Evolutionary conservation across 371 early-diverging fungal species (phyloP), one percentile per base, ranked within the genome.

Genomic region (Scutellospora calospora): DNA sequence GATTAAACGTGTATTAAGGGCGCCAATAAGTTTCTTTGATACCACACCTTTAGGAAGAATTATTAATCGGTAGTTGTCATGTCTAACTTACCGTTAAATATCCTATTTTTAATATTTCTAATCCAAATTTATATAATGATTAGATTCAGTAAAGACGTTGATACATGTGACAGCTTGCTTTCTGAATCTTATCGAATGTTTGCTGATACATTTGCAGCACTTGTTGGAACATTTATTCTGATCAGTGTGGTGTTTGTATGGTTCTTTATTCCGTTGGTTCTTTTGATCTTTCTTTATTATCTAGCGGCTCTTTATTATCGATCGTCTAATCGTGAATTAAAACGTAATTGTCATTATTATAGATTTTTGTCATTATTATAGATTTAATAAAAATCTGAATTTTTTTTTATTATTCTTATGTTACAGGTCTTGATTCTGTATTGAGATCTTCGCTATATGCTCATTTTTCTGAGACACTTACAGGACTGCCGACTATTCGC

Each of bases 11-110:
- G 87, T 94, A 18, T 82, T 94, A 71, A 88, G 87, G 9, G 93
- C 94, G 1, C 89, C 89, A 33, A 87, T 95, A 31, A 88, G 92
- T 18, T 97, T 96, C 87, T 96, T 96, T 82, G 97, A 97, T 66
- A 91, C 87, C n/a, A 98, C 97, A 18, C 98, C 98, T 6, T 83
- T 97, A 25, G 74, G 74, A 38, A 89, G 96, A 73, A 73, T 73
- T 29, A 73, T 73, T 20, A 73, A 54, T 83, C n/a, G 51, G 51
- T 73, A 54, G 25, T 73, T 29, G 27, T 5, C 52, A 8, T 41
- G 16, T 66, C n/a, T 33, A 27, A n/a, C 38, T 41, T 41, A 38
- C 1, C 3, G 20, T 18, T n/a, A 45, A 22, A 35, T 11, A 27
- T 27, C 25, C 2, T 27, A 52, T 33, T 49, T 49, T 49, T 29